Conservation (phyloP, 2,329 filamentous ascomycete genomes). For the Aspergillus pseudotamarii region DNA sequence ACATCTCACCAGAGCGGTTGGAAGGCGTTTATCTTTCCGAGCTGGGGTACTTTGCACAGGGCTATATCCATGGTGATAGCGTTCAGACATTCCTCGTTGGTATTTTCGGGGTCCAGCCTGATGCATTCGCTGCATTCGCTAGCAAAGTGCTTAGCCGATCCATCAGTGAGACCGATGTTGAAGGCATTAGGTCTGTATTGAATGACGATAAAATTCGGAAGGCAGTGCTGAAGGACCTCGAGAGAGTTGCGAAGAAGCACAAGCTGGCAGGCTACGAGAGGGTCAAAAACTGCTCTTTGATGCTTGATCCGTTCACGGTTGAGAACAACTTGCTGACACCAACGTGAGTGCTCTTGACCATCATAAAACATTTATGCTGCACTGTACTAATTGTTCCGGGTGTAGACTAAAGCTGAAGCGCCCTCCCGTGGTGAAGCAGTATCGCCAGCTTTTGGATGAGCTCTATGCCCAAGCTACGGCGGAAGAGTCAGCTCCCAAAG, state of each 20-base stretch:
- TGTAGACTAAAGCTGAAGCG: conserved; percentile 71
- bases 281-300: conserved; percentile 72
- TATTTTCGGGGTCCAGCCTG: conserved; percentile 85
- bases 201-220: conserved; percentile 70
- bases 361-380: neutral
- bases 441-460: conserved; percentile 59
- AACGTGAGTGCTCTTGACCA: conserved; percentile 41
- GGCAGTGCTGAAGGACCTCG: conserved; percentile 77
- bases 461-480: conserved; percentile 61
- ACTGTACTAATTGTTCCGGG: conserved; percentile 21
- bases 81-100: conserved; percentile 80
- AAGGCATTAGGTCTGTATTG: conserved; percentile 63
- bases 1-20: conserved; percentile 94
- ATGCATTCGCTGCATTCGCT: conserved; percentile 78
- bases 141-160: conserved; percentile 72
- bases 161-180: conserved; percentile 48
- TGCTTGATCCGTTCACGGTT: conserved; percentile 86
- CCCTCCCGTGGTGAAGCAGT: conserved; percentile 66
- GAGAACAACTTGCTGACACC: conserved; percentile 77
- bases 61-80: conserved; percentile 88
- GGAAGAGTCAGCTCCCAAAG: conserved; percentile 39
- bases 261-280: conserved; percentile 93
- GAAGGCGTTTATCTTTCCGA: conserved; percentile 92
- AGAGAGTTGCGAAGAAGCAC: conserved; percentile 74
- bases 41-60: conserved; percentile 74